Conservation (phyloP, 352 stramenopile genomes). For the Pythium grandisporangium region DNA sequence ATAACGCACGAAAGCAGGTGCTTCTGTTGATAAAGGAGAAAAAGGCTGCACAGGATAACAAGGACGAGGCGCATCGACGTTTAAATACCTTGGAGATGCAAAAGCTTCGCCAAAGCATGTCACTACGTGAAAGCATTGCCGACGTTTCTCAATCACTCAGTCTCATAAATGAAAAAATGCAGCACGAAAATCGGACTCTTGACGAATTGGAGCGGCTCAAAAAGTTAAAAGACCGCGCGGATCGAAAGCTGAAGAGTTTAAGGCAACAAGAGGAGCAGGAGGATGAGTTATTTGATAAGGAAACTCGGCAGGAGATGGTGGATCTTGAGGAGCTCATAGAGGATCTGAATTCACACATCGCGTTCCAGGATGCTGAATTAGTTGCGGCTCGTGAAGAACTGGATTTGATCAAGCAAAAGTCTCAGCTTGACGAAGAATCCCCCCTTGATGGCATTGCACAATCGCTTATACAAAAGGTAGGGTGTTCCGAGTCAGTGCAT, state of each 20-base stretch:
- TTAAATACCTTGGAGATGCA: conserved; percentile 78
- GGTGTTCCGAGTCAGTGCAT: background rate
- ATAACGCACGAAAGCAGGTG: conserved; percentile 42
- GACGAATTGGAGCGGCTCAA: conserved; percentile 63
- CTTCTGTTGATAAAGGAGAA: conserved; percentile 58
- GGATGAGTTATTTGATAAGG: conserved; percentile 50
- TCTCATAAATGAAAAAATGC: conserved; percentile 53
- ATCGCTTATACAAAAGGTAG: conserved; percentile 21
- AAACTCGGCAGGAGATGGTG: conserved; percentile 52
- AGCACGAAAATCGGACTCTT: conserved; percentile 36
- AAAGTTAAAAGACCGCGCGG: conserved; percentile 56
- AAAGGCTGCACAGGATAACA: conserved; percentile 43
- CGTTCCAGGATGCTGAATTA: conserved; percentile 73
- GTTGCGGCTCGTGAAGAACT: conserved; percentile 38
- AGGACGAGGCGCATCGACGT: conserved; percentile 38
- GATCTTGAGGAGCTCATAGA: conserved; percentile 72
- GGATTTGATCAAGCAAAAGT: conserved; percentile 28
- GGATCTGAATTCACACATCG: conserved; percentile 72
- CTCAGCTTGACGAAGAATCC: conserved; percentile 27
- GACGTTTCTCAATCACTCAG: conserved; percentile 55
- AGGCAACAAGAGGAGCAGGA: conserved; percentile 30
- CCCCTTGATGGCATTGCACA: conserved; percentile 30
- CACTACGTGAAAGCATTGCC: conserved; percentile 64
- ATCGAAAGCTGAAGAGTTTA: conserved; percentile 46
- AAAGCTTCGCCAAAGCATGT: conserved; percentile 65